Conservation (phyloP, 768 basidiomycete genomes). For the Lentinula sp. region DNA sequence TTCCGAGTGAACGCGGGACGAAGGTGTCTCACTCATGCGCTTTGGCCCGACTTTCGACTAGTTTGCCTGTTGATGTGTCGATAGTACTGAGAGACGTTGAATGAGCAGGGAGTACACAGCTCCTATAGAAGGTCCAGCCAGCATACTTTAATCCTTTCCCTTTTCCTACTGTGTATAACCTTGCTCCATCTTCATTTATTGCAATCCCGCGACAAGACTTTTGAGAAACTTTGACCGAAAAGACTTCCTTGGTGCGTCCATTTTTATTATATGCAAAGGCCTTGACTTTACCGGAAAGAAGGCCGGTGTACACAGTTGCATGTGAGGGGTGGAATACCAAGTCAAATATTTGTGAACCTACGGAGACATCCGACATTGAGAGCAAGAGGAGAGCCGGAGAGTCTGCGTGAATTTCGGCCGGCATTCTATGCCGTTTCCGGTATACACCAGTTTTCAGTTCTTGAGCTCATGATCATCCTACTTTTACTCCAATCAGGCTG, state of each 20-base stretch:
- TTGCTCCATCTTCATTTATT: slow-evolving; percentile 59
- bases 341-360: slow-evolving; percentile 83
- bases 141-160: slow-evolving; percentile 74
- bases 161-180: slow-evolving; percentile 78
- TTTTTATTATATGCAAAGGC: slow-evolving; percentile 76
- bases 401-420: not conserved
- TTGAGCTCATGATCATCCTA: too few species aligned
- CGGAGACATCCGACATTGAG: slow-evolving; percentile 53
- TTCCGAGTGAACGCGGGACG: slow-evolving; percentile 8
- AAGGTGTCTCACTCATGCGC: slow-evolving; percentile 61
- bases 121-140: too few species aligned
- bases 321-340: slow-evolving; percentile 77
- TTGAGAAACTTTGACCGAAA: slow-evolving; percentile 71
- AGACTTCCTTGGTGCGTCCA: slow-evolving; percentile 48
- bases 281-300: slow-evolving; percentile 79
- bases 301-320: slow-evolving; percentile 66
- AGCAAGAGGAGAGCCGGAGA: not conserved
- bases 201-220: slow-evolving; percentile 76
- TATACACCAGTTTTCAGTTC: too few species aligned
- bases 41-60: slow-evolving; percentile 40
- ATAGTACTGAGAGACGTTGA: slow-evolving; percentile 41
- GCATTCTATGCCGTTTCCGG: too few species aligned
- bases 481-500: too few species aligned
- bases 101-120: not conserved
- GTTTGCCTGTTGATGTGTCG: slow-evolving; percentile 53